Conservation (phyloP, 352 stramenopile species). For the Hyaloperonospora brassicae region DNA sequence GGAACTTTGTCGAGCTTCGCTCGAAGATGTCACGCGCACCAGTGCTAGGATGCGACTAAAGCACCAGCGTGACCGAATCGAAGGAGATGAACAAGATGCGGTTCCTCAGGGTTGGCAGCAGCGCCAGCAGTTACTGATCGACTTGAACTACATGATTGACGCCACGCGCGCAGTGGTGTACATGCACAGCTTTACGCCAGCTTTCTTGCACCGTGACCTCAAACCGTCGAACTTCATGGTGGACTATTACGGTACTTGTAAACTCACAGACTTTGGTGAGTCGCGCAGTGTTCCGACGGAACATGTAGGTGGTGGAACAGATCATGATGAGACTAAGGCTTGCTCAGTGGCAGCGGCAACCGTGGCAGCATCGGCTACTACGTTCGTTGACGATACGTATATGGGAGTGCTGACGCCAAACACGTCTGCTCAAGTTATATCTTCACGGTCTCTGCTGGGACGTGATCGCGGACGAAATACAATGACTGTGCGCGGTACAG, state of each 20-base stretch:
- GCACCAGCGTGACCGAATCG: constrained; percentile 8
- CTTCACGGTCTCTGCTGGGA: constrained; percentile 13
- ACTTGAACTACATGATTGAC: constrained; percentile 63
- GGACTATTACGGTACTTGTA: constrained; percentile 37
- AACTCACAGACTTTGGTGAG: constrained; percentile 56
- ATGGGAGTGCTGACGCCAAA: constrained; percentile 17
- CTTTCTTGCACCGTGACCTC: constrained; percentile 64
- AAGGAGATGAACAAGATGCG: constrained; percentile 7
- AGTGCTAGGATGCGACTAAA: constrained; percentile 18
- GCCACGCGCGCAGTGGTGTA: constrained; percentile 55
- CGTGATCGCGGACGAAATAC: constrained; percentile 25
- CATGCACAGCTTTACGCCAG: constrained; percentile 62
- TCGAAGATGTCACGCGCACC: constrained; percentile 35
- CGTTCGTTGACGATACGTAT: constrained; percentile 21
- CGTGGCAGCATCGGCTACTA: constrained; percentile 10
- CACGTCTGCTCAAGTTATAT: constrained; percentile 9
- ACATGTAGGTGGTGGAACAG: constrained; percentile 12
- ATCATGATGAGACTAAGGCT: constrained; percentile 5
- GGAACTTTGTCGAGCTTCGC: constrained; percentile 39
- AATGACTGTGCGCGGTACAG: constrained; percentile 72
- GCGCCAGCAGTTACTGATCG: constrained; percentile 36
- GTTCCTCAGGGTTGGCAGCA: constrained; percentile 10
- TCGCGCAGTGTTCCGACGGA: constrained; percentile 33
- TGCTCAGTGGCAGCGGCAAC: constrained; percentile 9
- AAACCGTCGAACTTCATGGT: constrained; percentile 65